These are phyloP conservation scores for Biancaea sappan DNA, from an alignment of 306 rosid genomes.

Conservation along the genomic window DNA sequence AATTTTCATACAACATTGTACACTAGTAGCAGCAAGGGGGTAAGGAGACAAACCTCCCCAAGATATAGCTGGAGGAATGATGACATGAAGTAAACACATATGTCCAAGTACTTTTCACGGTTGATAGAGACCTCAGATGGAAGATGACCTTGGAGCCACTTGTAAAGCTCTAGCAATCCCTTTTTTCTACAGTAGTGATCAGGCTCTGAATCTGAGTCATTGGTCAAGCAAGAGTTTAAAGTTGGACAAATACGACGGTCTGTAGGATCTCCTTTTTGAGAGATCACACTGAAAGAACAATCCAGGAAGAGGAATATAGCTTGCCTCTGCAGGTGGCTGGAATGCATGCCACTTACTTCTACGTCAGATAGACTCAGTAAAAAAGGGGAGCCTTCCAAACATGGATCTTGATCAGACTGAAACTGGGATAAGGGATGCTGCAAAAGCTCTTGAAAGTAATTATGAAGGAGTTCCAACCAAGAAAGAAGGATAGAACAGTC, in stretches of 20 bases:
- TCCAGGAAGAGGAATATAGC: constrained; percentile 68
- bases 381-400: constrained; percentile 86
- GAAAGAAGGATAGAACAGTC: constrained; percentile 49
- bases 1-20: constrained; percentile 17
- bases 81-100: constrained; percentile 65
- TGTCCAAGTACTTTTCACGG: constrained; percentile 50
- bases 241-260: constrained; percentile 41
- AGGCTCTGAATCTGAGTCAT: constrained; percentile 40
- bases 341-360: constrained; percentile 46
- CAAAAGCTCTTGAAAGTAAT: constrained; percentile 61
- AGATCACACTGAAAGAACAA: constrained; percentile 63
- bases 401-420: constrained; percentile 51
- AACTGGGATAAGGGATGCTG: constrained; percentile 42
- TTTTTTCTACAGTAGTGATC: constrained; percentile 49
- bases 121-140: constrained; percentile 47
- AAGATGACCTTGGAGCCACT: constrained; percentile 77
- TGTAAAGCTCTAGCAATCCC: constrained; percentile 64
- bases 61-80: constrained; percentile 77
- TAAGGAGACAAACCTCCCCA: constrained; percentile 61
- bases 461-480: constrained; percentile 75
- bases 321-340: constrained; percentile 73
- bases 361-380: constrained; percentile 53
- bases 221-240: constrained; percentile 39
- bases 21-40: constrained; percentile 26
- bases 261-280: constrained; percentile 39